phyloP scores from a whole-genome alignment of 2,329 filamentous ascomycete genomes.

The Fusarium piperis region DNA sequence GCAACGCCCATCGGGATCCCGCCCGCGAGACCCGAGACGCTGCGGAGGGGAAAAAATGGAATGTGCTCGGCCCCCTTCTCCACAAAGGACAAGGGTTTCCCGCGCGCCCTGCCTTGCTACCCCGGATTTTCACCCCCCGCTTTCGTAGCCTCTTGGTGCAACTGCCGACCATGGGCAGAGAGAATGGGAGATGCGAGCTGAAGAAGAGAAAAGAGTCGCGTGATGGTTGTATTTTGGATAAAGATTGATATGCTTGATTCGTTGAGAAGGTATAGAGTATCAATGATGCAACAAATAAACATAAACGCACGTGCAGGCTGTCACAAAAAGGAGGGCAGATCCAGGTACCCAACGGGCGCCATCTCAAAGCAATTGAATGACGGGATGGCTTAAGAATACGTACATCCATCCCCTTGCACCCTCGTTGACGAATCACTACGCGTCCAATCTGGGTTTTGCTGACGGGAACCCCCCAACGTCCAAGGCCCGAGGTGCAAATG shows the following conservation, averaged over 20 bases:
- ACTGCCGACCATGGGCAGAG: constrained; percentile 33
- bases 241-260: not conserved
- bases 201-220: constrained; percentile 14
- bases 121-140: constrained; percentile 43
- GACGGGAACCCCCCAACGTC: constrained; percentile 21
- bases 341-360: not conserved
- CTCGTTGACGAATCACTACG: constrained; percentile 33
- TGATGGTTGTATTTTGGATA: not conserved
- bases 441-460: constrained; percentile 28
- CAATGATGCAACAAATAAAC: not conserved
- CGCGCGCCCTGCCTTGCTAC: constrained; percentile 35
- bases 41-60: not conserved
- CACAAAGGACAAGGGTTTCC: constrained; percentile 35
- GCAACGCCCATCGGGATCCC: not conserved
- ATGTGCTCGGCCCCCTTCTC: constrained; percentile 21
- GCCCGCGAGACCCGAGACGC: constrained; percentile 9
- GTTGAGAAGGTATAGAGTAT: not conserved
- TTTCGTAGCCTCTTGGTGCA: constrained; percentile 20
- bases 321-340: not conserved
- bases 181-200: not conserved
- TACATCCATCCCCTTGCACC: constrained; percentile 11
- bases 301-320: not conserved
- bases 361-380: not conserved
- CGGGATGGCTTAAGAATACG: constrained; percentile 2
- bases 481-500: constrained; percentile 22